These are phyloP conservation scores for Uncinocarpus reesii DNA, from an alignment of 2,329 filamentous ascomycete species.

Conservation along the genomic window DNA sequence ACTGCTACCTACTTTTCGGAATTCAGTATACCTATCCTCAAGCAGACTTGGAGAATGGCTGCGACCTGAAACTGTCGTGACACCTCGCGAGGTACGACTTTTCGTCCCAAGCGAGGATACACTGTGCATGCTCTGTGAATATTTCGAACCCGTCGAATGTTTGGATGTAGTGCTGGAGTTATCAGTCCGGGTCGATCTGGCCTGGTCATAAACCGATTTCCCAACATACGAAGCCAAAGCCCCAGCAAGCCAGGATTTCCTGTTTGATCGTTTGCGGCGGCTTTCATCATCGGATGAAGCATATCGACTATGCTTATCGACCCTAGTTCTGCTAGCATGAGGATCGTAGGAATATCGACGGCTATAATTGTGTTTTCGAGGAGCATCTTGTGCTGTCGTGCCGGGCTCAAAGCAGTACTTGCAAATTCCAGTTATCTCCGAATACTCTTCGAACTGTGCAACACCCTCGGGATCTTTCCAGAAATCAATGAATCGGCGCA, in stretches of 20 bases:
- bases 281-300: slow-evolving; percentile 43
- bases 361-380: slow-evolving; percentile 50
- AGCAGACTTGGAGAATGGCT: slow-evolving; percentile 23
- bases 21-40: slow-evolving; percentile 14
- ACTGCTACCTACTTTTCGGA: slow-evolving; percentile 7
- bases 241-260: slow-evolving; percentile 43
- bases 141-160: not conserved
- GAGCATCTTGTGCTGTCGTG: slow-evolving; percentile 47
- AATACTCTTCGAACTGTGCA: slow-evolving; percentile 56
- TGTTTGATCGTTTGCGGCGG: slow-evolving; percentile 35
- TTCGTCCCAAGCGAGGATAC: slow-evolving; percentile 25
- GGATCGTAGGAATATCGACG: slow-evolving; percentile 40
- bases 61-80: slow-evolving; percentile 31
- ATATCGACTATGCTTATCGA: slow-evolving; percentile 53
- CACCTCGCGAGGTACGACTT: slow-evolving; percentile 35
- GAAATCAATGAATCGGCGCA: slow-evolving; percentile 48
- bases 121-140: slow-evolving; percentile 22
- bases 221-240: slow-evolving; percentile 48
- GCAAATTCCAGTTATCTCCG: slow-evolving; percentile 56
- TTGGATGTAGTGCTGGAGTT: not conserved
- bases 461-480: slow-evolving; percentile 57
- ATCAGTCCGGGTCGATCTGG: not conserved
- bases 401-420: slow-evolving; percentile 55
- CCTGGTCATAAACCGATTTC: slow-evolving; percentile 42
- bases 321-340: slow-evolving; percentile 35